These are phyloP conservation scores for Aspergillus asperescens DNA, from an alignment of 495 filamentous ascomycete genomes.

Conservation along the genomic window DNA sequence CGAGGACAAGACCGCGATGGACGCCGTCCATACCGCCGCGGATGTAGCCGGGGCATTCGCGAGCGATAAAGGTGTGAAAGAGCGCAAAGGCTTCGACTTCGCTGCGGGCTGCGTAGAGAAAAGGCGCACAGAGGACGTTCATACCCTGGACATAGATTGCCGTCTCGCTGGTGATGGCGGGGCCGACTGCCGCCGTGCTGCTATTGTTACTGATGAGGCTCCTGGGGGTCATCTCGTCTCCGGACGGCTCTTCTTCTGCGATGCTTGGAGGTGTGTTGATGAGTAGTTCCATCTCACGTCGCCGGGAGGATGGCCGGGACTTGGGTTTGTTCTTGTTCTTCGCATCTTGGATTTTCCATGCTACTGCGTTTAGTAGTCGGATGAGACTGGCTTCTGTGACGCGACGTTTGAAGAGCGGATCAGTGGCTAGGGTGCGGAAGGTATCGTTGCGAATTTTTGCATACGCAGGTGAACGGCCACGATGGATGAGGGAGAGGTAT, in stretches of 20 bases:
- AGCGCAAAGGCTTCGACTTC: conserved; percentile 92
- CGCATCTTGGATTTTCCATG: conserved; percentile 86
- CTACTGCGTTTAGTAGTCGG: conserved; percentile 90
- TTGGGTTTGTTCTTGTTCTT: conserved; percentile 41
- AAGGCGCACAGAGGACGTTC: conserved; percentile 98
- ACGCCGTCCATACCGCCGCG: conserved; percentile 96
- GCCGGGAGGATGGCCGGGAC: conserved; percentile 34
- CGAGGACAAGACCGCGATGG: conserved; percentile 81
- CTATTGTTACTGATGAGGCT: conserved; percentile 43
- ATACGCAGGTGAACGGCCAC: conserved; percentile 88
- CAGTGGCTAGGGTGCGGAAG: conserved; percentile 90
- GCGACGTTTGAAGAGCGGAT: conserved; percentile 89
- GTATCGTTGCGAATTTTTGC: conserved; percentile 98
- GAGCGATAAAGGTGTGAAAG: conserved; percentile 83
- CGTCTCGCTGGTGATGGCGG: conserved; percentile 46
- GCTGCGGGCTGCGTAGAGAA: conserved; percentile 89
- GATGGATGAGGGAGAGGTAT: conserved; percentile 86
- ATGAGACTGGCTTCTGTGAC: conserved; percentile 95
- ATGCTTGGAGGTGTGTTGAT: conserved; percentile 43
- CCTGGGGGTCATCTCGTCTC: conserved; percentile 15
- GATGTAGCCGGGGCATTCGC: conserved; percentile 90
- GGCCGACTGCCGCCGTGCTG: conserved; percentile 4
- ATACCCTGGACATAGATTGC: conserved; percentile 97
- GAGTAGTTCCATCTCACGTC: conserved; percentile 36
- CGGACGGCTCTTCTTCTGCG: conserved; percentile 38